Conservation (phyloP, 2,329 filamentous ascomycete genomes). For the Botrytis squamosa region DNA sequence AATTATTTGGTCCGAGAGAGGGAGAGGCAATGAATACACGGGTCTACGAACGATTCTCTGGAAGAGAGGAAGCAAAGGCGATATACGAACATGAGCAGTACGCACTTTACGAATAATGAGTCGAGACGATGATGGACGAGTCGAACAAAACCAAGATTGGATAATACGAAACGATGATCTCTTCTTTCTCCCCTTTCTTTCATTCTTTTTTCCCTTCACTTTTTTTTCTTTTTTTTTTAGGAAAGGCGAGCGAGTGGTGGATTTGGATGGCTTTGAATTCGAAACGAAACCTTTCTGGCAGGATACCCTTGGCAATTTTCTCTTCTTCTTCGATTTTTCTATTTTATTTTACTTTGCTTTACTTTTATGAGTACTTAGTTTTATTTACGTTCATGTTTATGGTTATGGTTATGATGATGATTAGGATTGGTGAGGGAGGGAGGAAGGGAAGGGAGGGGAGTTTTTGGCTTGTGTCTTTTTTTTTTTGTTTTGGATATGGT, state of each 20-base stretch:
- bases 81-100: background rate
- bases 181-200: background rate
- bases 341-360: background rate
- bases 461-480: background rate
- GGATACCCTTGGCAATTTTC: conserved; percentile 12
- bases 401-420: conserved; percentile 3
- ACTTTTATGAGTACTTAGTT: background rate
- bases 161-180: background rate
- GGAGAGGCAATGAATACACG: background rate
- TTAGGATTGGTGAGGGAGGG: background rate
- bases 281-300: conserved; percentile 8
- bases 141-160: background rate
- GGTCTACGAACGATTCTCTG: background rate
- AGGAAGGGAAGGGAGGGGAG: background rate
- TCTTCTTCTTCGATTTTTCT: background rate
- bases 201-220: background rate
- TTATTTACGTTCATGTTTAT: background rate
- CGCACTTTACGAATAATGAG: conserved; percentile 14
- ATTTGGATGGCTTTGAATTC: background rate
- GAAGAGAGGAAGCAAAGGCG: background rate
- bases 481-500: background rate
- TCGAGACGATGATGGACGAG: conserved; percentile 2
- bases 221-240: background rate
- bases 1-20: background rate
- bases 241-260: background rate